Evolutionary conservation across 2,329 filamentous ascomycete species (phyloP).

Genomic region (Fusarium sp.): DNA sequence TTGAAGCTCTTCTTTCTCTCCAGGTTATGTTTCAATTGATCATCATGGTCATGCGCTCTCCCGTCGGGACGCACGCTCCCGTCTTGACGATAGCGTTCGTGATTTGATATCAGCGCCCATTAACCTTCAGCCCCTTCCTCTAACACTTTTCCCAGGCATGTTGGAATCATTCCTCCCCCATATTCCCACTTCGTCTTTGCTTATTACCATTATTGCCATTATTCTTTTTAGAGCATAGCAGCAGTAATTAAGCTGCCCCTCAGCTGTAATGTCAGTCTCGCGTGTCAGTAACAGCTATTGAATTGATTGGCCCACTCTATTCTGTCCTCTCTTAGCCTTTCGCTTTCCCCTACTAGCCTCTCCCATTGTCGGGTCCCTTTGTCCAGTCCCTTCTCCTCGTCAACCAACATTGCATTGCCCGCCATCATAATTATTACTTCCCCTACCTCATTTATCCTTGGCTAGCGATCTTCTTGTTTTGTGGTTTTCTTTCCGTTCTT

Average conservation of each 20-base stretch:
- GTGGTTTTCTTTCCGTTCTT: background rate
- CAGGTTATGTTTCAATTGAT: background rate
- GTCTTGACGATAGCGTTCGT: conserved; percentile 17
- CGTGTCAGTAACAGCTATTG: background rate
- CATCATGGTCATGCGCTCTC: conserved; percentile 14
- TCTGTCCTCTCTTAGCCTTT: conserved; percentile 7
- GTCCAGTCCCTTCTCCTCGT: conserved; percentile 31
- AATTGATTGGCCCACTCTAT: conserved; percentile 31
- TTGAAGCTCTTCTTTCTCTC: conserved; percentile 1
- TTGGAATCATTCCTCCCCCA: conserved; percentile 36
- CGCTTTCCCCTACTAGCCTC: conserved; percentile 20
- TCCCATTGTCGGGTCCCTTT: conserved; percentile 14
- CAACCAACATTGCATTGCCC: conserved; percentile 29
- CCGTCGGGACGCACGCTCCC: conserved; percentile 11
- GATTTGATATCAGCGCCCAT: background rate
- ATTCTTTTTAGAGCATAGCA: background rate
- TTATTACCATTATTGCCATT: background rate
- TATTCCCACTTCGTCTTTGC: conserved; percentile 8
- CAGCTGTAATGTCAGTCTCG: conserved; percentile 15
- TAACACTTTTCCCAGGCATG: background rate
- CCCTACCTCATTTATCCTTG: conserved; percentile 12
- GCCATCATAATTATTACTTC: conserved; percentile 24
- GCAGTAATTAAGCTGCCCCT: background rate
- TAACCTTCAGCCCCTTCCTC: conserved; percentile 4
- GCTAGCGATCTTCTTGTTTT: background rate